Evolutionary conservation across 768 basidiomycete genomes (phyloP).

Genomic region (Chalciporus piperatus): DNA sequence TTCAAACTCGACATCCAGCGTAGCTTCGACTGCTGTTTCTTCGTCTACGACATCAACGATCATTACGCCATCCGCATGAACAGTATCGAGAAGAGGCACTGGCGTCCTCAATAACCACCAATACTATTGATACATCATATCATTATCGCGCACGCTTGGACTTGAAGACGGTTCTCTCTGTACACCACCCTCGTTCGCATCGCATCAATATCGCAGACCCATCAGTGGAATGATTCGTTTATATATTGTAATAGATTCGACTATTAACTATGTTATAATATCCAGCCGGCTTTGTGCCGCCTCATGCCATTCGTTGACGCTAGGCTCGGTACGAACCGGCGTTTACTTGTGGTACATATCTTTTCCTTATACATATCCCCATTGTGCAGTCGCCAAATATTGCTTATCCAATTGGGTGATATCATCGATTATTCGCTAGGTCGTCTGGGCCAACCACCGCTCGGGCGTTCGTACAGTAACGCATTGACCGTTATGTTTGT

Average conservation of each 20-base stretch:
- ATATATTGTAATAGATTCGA: conserved; percentile 23
- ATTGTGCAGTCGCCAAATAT: not conserved
- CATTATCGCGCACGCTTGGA: conserved; percentile 10
- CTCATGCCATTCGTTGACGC: conserved; percentile 11
- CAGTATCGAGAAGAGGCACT: not conserved
- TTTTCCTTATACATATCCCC: conserved; percentile 4
- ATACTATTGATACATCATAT: conserved; percentile 1
- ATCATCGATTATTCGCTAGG: too few species aligned
- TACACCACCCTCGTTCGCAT: conserved; percentile 7
- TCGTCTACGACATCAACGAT: conserved; percentile 23
- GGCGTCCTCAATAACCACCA: conserved; percentile 2
- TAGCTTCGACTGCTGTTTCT: conserved; percentile 11
- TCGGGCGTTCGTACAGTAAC: too few species aligned
- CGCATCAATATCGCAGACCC: conserved; percentile 8
- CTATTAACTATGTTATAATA: conserved; percentile 23
- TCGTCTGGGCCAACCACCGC: too few species aligned
- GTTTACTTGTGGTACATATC: conserved; percentile 17
- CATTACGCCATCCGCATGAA: conserved; percentile 20
- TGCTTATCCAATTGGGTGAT: not conserved
- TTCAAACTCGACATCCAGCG: conserved; percentile 19
- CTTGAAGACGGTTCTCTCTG: conserved; percentile 6
- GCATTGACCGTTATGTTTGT: too few species aligned
- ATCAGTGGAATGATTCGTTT: conserved; percentile 17
- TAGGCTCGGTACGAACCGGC: conserved; percentile 11
- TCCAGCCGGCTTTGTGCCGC: conserved; percentile 8